phyloP scores from a whole-genome alignment of 305 asterid genomes.

The Petunia hybrid region DNA sequence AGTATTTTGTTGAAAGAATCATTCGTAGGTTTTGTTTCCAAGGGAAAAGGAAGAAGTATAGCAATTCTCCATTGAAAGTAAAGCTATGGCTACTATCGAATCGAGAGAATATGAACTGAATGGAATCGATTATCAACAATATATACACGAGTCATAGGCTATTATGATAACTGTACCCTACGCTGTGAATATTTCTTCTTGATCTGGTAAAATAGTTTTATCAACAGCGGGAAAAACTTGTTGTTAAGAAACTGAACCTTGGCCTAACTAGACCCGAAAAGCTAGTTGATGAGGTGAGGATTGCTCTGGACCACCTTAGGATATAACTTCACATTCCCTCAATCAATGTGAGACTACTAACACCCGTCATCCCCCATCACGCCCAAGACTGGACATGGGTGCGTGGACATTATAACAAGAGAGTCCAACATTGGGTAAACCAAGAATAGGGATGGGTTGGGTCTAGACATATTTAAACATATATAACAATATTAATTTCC shows the following conservation, averaged over 20 bases:
- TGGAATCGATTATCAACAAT: background rate
- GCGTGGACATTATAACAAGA: background rate
- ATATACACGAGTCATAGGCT: background rate
- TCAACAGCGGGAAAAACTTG: background rate
- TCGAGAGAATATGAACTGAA: conserved; percentile 3
- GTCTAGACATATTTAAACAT: background rate
- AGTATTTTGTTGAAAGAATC: conserved; percentile 23
- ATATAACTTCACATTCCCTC: conserved; percentile 6
- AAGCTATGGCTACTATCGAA: background rate
- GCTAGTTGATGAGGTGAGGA: background rate
- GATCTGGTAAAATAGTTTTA: background rate
- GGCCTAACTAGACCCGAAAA: background rate
- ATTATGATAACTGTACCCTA: background rate
- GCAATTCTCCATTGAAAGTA: background rate
- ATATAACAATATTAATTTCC: background rate
- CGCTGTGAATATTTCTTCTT: conserved; percentile 20
- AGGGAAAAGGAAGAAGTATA: conserved; percentile 13
- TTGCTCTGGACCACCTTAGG: background rate
- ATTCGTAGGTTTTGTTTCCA: conserved; percentile 8
- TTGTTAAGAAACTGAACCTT: background rate
- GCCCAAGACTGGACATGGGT: background rate
- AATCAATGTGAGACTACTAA: background rate
- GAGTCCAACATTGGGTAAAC: conserved; percentile 8
- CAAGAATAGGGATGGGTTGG: background rate
- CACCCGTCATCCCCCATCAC: background rate